Percentiles rank a stretch among this genome's conserved stretches.
These are phyloP conservation scores for Uronychia setigera DNA, from an alignment of 73 alveolate species.

Conservation along the genomic window DNA sequence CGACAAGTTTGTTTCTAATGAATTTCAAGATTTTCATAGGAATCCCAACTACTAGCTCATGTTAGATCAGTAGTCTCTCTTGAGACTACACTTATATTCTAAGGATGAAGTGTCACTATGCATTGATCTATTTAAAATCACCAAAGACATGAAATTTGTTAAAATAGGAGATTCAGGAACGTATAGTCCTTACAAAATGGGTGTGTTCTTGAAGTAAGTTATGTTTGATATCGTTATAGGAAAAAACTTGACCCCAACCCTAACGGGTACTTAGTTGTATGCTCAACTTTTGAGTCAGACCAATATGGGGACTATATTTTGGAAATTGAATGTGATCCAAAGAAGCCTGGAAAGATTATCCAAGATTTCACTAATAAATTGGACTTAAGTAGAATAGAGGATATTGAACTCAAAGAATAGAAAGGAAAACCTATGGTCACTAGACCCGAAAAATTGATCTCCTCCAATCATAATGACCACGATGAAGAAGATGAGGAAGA, in stretches of 20 bases:
- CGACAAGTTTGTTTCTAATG: neutral
- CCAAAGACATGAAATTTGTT: neutral
- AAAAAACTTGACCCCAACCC: neutral
- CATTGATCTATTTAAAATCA: neutral
- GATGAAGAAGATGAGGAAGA: too few relatives aligned
- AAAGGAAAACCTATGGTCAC: too few relatives aligned
- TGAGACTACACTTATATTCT: neutral
- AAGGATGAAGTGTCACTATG: neutral
- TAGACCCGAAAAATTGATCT: too few relatives aligned
- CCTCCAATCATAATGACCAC: too few relatives aligned
- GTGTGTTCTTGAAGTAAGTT: neutral
- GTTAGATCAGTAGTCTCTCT: neutral
- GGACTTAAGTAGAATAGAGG: neutral
- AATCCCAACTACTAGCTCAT: neutral
- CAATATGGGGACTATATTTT: neutral
- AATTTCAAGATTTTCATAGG: neutral
- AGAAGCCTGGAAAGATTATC: neutral
- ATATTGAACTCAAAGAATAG: neutral
- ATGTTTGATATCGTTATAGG: too few relatives aligned
- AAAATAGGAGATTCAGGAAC: constrained; percentile 2
- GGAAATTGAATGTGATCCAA: neutral
- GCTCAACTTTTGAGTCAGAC: neutral
- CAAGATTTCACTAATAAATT: neutral
- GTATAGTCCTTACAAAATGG: constrained; percentile 11
- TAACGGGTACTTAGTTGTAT: neutral